phyloP scores from a whole-genome alignment of 345 rosid genomes.

The Lumnitzera racemosa region DNA sequence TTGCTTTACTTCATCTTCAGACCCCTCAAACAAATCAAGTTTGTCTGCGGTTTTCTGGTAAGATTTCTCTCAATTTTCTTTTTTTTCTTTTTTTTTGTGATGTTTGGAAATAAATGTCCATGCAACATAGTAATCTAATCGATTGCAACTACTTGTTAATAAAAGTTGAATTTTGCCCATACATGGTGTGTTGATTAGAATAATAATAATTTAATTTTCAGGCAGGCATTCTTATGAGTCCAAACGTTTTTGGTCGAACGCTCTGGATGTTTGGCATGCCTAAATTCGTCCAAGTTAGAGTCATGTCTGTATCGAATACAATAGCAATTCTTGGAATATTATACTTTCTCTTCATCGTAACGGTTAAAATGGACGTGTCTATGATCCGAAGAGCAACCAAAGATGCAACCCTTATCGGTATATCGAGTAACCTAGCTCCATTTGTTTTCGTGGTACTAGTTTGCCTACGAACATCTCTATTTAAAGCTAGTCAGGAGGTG shows the following conservation, averaged over 20 bases:
- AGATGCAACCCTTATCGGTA: slow-evolving; percentile 9
- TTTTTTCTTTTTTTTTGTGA: too few relatives aligned
- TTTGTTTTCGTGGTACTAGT: background rate
- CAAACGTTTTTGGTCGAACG: slow-evolving; percentile 9
- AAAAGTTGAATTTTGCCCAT: too few relatives aligned
- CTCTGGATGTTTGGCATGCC: too few relatives aligned
- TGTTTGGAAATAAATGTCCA: too few relatives aligned
- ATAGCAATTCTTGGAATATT: background rate
- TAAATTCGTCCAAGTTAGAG: too few relatives aligned
- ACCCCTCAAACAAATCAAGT: slow-evolving; percentile 16
- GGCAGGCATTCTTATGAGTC: slow-evolving; percentile 24
- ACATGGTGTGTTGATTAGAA: too few relatives aligned
- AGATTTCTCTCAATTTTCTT: background rate
- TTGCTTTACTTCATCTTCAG: slow-evolving; percentile 10
- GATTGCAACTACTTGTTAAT: too few relatives aligned
- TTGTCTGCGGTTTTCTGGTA: slow-evolving; percentile 23
- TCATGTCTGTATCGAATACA: too few relatives aligned
- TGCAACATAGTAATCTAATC: too few relatives aligned
- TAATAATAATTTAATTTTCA: background rate
- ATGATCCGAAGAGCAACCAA: slow-evolving; percentile 1
- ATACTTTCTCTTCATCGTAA: slow-evolving; percentile 13
- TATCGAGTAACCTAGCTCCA: slow-evolving; percentile 2
- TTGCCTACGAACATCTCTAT: background rate
- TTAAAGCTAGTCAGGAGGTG: too few relatives aligned
- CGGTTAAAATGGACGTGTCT: slow-evolving; percentile 19